Evolutionary conservation across 2,329 filamentous ascomycete genomes (phyloP).

Genomic region (Claviceps sp.): DNA sequence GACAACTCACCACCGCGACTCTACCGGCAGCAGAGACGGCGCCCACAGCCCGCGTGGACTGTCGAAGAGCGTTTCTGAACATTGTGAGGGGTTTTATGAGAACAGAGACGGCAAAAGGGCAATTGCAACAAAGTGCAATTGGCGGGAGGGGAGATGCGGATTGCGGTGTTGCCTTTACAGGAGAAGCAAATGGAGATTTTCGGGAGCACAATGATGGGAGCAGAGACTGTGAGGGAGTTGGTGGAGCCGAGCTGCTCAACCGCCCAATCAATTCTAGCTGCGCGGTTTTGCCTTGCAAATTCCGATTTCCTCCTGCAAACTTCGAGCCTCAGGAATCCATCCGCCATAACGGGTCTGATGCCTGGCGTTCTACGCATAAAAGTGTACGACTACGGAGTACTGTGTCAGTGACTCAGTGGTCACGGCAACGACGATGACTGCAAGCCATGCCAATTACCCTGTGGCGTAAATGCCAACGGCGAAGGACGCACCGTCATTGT

Average conservation of each 20-base stretch:
- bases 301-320: conserved; percentile 21
- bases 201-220: conserved; percentile 26
- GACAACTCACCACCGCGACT: conserved; percentile 81
- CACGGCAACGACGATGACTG: background rate
- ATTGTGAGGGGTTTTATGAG: conserved; percentile 48
- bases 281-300: conserved; percentile 26
- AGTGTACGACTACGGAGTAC: too few relatives aligned
- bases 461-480: background rate
- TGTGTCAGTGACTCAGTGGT: background rate
- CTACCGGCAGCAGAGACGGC: conserved; percentile 85
- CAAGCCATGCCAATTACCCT: background rate
- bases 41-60: conserved; percentile 89
- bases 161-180: conserved; percentile 34
- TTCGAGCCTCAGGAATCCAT: conserved; percentile 8
- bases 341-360: background rate
- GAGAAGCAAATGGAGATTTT: conserved; percentile 32
- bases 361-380: background rate
- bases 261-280: conserved; percentile 22
- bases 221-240: conserved; percentile 29
- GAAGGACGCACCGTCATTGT: background rate
- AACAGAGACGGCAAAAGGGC: conserved; percentile 39
- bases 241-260: conserved; percentile 23
- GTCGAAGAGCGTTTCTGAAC: conserved; percentile 97
- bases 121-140: conserved; percentile 52
- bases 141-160: conserved; percentile 47